These are phyloP conservation scores for Ophiostoma novo-ulmi DNA, from an alignment of 2,329 filamentous ascomycete species.

Conservation along the genomic window DNA sequence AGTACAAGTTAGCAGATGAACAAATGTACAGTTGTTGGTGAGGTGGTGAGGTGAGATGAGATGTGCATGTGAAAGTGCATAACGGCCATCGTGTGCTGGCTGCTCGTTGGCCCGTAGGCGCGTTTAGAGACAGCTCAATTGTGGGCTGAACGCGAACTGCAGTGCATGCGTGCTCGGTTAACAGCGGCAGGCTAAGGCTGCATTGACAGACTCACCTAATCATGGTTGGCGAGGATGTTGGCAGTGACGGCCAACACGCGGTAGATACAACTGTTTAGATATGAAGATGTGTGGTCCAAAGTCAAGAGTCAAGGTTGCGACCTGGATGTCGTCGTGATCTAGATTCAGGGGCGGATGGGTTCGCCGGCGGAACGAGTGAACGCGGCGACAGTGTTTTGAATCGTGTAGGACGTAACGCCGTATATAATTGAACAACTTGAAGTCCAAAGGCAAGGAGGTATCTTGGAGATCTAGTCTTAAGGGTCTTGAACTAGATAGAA, in stretches of 20 bases:
- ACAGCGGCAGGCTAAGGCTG: not conserved
- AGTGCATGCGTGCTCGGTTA: not conserved
- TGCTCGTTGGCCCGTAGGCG: not conserved
- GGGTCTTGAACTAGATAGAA: not conserved
- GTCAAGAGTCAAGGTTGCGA: not conserved
- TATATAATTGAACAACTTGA: not conserved
- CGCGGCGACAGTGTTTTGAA: not conserved
- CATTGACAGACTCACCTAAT: constrained; percentile 20
- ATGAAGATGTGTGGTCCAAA: not conserved
- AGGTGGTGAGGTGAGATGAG: not conserved
- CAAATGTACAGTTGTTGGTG: not conserved
- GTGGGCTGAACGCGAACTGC: not conserved
- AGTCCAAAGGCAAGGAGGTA: not conserved
- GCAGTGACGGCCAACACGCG: constrained; percentile 17
- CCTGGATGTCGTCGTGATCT: not conserved
- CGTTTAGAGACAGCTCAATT: not conserved
- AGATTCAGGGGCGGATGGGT: not conserved
- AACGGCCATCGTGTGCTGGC: not conserved
- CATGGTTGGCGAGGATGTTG: constrained; percentile 19
- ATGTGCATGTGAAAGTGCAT: constrained; percentile 1
- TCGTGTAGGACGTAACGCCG: not conserved
- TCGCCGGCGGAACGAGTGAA: constrained; percentile 7
- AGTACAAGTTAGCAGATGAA: constrained; percentile 33
- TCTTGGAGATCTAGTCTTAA: too few relatives aligned
- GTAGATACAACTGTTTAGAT: not conserved